These are phyloP conservation scores for Lachancea sp. DNA, from an alignment of 805 yeast genomes.

Conservation along the genomic window DNA sequence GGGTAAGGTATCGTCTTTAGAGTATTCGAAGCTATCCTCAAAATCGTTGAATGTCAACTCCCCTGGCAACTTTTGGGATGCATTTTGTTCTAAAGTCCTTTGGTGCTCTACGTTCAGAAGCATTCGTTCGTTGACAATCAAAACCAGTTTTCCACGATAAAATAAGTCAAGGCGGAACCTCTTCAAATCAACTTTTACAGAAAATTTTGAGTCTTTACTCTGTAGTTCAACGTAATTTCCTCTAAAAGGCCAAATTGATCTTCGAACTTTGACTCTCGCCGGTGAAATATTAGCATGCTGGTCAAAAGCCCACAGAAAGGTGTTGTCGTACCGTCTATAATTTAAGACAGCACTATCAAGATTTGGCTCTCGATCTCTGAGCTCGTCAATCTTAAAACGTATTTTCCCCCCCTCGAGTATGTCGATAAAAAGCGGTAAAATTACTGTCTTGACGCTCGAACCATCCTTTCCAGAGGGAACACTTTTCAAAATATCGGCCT, in stretches of 20 bases:
- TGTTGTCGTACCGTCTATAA: slow-evolving; percentile 51
- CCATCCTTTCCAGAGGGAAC: slow-evolving; percentile 22
- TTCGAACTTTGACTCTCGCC: not conserved
- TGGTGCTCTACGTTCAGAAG: slow-evolving; percentile 80
- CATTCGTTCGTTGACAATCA: slow-evolving; percentile 61
- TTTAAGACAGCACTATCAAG: slow-evolving; percentile 30
- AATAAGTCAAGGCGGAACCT: slow-evolving; percentile 48
- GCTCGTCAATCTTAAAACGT: slow-evolving; percentile 64
- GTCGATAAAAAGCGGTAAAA: slow-evolving; percentile 53
- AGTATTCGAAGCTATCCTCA: slow-evolving; percentile 64
- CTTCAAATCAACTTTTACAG: slow-evolving; percentile 37
- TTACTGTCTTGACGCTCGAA: not conserved
- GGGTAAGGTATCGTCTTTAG: slow-evolving; percentile 56
- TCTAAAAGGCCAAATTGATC: slow-evolving; percentile 5
- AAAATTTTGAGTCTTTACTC: slow-evolving; percentile 27
- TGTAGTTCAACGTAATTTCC: slow-evolving; percentile 1
- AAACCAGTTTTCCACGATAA: slow-evolving; percentile 40
- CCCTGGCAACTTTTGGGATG: slow-evolving; percentile 41
- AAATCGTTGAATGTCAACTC: slow-evolving; percentile 66
- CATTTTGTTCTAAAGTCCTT: slow-evolving; percentile 43
- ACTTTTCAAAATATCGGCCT: slow-evolving; percentile 44
- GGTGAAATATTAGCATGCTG: slow-evolving; percentile 5
- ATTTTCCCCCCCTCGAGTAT: slow-evolving; percentile 51
- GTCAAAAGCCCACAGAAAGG: slow-evolving; percentile 53
- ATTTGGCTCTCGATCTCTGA: slow-evolving; percentile 31